A percentile compares a stretch with the other conserved stretches of the same genome.
Evolutionary conservation across 495 filamentous ascomycete species (phyloP).

Genomic region (Xylona heveae): DNA sequence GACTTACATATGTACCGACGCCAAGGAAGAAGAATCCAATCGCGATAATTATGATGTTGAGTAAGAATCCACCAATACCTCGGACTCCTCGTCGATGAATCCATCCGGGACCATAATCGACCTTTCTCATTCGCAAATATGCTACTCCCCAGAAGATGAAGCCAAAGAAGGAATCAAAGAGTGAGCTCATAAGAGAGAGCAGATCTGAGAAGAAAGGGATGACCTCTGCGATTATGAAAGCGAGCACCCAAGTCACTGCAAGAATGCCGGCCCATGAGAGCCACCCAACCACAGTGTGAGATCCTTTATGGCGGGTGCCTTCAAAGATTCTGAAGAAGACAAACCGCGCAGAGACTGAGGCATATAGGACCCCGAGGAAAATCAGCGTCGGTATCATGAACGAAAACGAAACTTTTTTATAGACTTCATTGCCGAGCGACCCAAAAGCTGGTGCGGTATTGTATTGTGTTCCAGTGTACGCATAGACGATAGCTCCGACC

Average conservation of each 20-base stretch:
- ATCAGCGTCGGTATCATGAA: slow-evolving; percentile 89
- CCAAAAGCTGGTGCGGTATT: slow-evolving; percentile 66
- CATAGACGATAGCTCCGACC: slow-evolving; percentile 57
- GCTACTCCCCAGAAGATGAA: slow-evolving; percentile 90
- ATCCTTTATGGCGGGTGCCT: slow-evolving; percentile 49
- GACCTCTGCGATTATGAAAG: slow-evolving; percentile 71
- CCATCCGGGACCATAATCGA: slow-evolving; percentile 40
- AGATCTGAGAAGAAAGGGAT: slow-evolving; percentile 74
- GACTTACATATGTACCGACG: slow-evolving; percentile 57
- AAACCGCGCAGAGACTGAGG: slow-evolving; percentile 71
- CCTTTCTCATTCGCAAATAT: slow-evolving; percentile 60
- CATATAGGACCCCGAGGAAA: slow-evolving; percentile 74
- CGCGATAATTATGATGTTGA: slow-evolving; percentile 49
- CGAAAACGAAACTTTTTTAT: slow-evolving; percentile 67
- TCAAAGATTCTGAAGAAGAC: slow-evolving; percentile 71
- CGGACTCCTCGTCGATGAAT: slow-evolving; percentile 28
- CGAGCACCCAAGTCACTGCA: slow-evolving; percentile 47
- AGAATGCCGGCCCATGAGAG: slow-evolving; percentile 53
- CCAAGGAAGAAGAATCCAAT: slow-evolving; percentile 57
- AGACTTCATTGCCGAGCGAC: slow-evolving; percentile 43
- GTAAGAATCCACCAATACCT: slow-evolving; percentile 34
- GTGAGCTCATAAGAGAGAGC: slow-evolving; percentile 65
- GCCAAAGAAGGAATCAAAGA: slow-evolving; percentile 84
- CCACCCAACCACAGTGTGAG: slow-evolving; percentile 71
- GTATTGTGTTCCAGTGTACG: slow-evolving; percentile 67